Conservation (phyloP, 139 green algal species). For the Chlorella sp. region DNA sequence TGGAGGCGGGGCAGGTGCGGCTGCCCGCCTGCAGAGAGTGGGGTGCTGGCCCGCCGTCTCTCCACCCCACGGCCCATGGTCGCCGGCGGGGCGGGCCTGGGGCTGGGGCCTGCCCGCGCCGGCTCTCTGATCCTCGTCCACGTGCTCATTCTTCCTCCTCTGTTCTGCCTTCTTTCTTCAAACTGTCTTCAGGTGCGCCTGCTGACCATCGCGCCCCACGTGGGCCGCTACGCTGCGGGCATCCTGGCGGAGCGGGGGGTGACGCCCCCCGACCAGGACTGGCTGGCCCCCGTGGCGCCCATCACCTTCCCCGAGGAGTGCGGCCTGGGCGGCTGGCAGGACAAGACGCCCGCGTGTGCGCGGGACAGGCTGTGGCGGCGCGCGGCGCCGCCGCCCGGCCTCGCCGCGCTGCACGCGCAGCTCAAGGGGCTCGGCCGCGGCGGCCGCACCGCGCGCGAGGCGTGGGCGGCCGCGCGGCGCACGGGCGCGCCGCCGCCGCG, state of each 20-base stretch:
- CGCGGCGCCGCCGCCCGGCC: neutral
- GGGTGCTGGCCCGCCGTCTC: no score
- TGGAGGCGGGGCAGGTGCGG: no score
- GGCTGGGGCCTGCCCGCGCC: no score
- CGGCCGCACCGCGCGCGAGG: neutral
- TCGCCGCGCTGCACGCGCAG: neutral
- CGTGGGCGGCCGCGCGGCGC: neutral
- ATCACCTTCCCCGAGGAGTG: slow-evolving; percentile 42
- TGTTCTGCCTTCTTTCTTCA: no score
- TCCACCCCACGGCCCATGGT: no score
- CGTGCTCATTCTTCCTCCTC: no score
- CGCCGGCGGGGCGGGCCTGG: no score
- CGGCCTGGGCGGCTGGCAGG: slow-evolving; percentile 4
- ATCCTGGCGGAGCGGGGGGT: slow-evolving; percentile 13
- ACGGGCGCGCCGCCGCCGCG: neutral
- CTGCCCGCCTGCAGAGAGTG: no score
- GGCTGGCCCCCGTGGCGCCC: slow-evolving; percentile 39
- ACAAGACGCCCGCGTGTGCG: slow-evolving; percentile 17
- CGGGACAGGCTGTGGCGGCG: neutral
- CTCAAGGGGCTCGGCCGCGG: neutral
- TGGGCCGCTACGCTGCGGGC: slow-evolving; percentile 3
- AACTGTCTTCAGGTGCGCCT: no score
- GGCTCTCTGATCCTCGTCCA: no score
- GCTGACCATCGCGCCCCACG: slow-evolving; percentile 40
- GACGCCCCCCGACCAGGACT: slow-evolving; percentile 15